Evolutionary conservation across 2,329 filamentous ascomycete genomes (phyloP).

Genomic region (Graphilbum sp.): DNA sequence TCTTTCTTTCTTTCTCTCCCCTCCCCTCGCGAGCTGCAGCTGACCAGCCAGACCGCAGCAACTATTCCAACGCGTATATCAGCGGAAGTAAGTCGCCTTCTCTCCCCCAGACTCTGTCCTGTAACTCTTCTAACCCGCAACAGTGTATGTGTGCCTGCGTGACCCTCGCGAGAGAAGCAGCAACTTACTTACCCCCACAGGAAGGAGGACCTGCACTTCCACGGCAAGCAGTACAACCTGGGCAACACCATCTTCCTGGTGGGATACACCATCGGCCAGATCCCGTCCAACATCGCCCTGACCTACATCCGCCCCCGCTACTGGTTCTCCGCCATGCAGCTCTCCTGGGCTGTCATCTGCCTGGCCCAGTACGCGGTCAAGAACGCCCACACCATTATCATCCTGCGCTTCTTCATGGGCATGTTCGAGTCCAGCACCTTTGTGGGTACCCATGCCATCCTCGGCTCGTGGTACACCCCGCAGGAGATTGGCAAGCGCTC

Average conservation of each 20-base stretch:
- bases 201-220: conserved; percentile 4
- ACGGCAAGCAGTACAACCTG: conserved; percentile 3
- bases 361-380: neutral
- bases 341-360: conserved; percentile 1
- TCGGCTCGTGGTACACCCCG: conserved; percentile 31
- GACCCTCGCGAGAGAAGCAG: too few relatives aligned
- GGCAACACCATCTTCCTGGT: conserved; percentile 1
- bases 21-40: too few relatives aligned
- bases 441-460: conserved; percentile 26
- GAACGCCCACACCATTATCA: neutral
- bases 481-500: conserved; percentile 29
- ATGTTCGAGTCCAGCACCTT: conserved; percentile 22
- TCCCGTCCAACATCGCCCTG: conserved; percentile 35
- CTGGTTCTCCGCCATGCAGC: neutral
- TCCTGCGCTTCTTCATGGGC: conserved; percentile 20
- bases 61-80: conserved; percentile 3
- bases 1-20: too few relatives aligned
- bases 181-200: neutral
- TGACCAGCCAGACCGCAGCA: conserved; percentile 1
- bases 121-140: neutral
- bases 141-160: too few relatives aligned
- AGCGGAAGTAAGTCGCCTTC: neutral
- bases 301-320: conserved; percentile 1
- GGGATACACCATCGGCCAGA: conserved; percentile 42
- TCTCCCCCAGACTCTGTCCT: neutral